phyloP scores from a whole-genome alignment of 2,329 filamentous ascomycete genomes.

The Cordyceps pruinosa region DNA sequence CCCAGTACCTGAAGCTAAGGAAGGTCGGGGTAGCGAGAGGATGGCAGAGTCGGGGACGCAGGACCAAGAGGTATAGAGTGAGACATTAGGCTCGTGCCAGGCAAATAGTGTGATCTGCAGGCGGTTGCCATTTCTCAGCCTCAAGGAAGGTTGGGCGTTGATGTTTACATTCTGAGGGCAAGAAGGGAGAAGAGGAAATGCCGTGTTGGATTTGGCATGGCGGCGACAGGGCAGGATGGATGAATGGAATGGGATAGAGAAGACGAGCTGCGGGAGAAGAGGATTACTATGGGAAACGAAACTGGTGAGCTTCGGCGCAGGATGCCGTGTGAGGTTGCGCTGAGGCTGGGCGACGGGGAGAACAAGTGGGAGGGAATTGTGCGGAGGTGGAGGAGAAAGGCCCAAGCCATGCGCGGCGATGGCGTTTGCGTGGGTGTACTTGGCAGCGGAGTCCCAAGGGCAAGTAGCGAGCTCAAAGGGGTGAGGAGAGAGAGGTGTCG shows the following conservation, averaged over 20 bases:
- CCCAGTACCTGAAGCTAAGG: constrained; percentile 1
- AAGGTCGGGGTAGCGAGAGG: background rate
- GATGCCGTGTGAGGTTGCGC: background rate
- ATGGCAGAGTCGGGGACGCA: background rate
- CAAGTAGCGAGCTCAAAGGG: background rate
- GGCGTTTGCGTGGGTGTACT: background rate
- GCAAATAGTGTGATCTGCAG: background rate
- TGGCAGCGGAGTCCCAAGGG: background rate
- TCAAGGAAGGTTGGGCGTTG: background rate
- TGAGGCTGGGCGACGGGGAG: background rate
- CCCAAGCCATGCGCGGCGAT: background rate
- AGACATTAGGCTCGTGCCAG: background rate
- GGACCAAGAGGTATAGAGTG: background rate
- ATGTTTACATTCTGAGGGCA: background rate
- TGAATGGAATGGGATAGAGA: background rate
- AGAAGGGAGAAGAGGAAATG: background rate
- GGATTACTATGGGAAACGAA: background rate
- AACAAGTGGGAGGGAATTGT: background rate
- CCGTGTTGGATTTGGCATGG: background rate
- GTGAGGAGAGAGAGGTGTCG: background rate
- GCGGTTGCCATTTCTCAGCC: background rate
- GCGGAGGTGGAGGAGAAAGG: background rate
- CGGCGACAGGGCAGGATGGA: background rate
- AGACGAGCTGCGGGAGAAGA: background rate
- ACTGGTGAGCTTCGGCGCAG: background rate